Percentiles rank a stretch among this genome's conserved stretches.
phyloP scores from a whole-genome alignment of 139 green algal genomes.

The Picochlorum sp. region DNA sequence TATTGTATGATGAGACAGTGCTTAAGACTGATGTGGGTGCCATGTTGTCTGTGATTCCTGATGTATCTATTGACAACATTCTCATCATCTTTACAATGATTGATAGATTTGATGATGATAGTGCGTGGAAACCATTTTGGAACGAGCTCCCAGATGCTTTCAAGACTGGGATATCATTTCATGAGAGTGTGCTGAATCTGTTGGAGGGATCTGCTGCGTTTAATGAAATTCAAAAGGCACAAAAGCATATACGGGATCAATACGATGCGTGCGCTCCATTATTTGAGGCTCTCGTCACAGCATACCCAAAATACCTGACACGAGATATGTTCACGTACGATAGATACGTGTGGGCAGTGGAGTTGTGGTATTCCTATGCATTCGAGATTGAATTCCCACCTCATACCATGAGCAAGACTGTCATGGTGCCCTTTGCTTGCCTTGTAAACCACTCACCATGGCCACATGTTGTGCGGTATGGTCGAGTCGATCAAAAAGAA shows the following conservation, averaged over 20 bases:
- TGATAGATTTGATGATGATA: slow-evolving; percentile 44
- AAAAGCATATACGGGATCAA: slow-evolving; percentile 38
- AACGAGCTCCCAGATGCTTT: slow-evolving; percentile 36
- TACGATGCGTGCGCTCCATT: slow-evolving; percentile 27
- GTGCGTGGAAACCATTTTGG: slow-evolving; percentile 37
- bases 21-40: slow-evolving; percentile 41
- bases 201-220: slow-evolving; percentile 28
- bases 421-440: slow-evolving; percentile 54
- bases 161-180: slow-evolving; percentile 40
- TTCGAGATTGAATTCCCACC: slow-evolving; percentile 24
- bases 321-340: slow-evolving; percentile 40
- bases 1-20: slow-evolving; percentile 51
- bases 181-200: slow-evolving; percentile 13
- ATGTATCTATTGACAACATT: slow-evolving; percentile 39
- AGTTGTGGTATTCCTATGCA: slow-evolving; percentile 51
- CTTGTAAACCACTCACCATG: slow-evolving; percentile 62
- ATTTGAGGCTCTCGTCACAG: slow-evolving; percentile 36
- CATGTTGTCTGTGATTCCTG: slow-evolving; percentile 34
- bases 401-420: slow-evolving; percentile 20
- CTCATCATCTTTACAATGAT: slow-evolving; percentile 61
- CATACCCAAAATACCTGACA: slow-evolving; percentile 44
- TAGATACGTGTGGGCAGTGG: slow-evolving; percentile 54
- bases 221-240: slow-evolving; percentile 26
- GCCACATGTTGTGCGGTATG: slow-evolving; percentile 63
- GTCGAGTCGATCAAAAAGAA: slow-evolving; percentile 26